Base-by-base conservation (phyloP, 441 rosid genomes). In the Brassica hybrid region DNA sequence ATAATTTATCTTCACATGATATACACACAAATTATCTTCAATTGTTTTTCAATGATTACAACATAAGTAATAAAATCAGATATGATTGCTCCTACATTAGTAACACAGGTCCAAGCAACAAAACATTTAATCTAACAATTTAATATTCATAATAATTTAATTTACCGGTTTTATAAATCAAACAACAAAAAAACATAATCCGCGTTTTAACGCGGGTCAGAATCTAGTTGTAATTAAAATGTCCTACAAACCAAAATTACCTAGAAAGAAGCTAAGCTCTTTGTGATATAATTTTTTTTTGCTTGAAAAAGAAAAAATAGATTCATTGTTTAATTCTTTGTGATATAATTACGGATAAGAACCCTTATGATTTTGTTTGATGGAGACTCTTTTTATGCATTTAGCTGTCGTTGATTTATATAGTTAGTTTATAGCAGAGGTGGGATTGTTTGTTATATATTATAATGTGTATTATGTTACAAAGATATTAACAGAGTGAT, bases 261-360 rank as follows among this genome's bases (percentile, higher is more conserved):
- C 43, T 74, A 69, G 10, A 80, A 85, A 82, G 81, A 70, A 80
- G 69, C 61, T 77, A 84, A 68, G 82, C 85, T 84, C 85, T 69
- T 80, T 86, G 13, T 80, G 89, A 81, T 86, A 86, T 83, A 83
- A 82, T 76, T 81, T 27, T 27, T 25, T 27, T 5, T 27, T 27
- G 4, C 1, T 27, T 27, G 32, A 27, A 27, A 27, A 27, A 5
- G 23, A 21, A 21, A 21, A 21, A 21, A 21, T 21, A 21, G 32
- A 27, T 27, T 27, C 32, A 27, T 27, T 27, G 32, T 27, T 27
- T 27, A 70, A 81, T 86, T 84, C 85, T 69, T 80, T 86, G 13
- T 80, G 89, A 81, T 86, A 86, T 83, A 83, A 83, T 76, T 81
- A 74, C 86, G 88, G 90, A 88, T 90, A 90, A 87, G 88, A 82